Evolutionary conservation across 768 basidiomycete genomes (phyloP), one percentile per base, ranked within the genome.

Genomic region (Boletus vermiculosoides): DNA sequence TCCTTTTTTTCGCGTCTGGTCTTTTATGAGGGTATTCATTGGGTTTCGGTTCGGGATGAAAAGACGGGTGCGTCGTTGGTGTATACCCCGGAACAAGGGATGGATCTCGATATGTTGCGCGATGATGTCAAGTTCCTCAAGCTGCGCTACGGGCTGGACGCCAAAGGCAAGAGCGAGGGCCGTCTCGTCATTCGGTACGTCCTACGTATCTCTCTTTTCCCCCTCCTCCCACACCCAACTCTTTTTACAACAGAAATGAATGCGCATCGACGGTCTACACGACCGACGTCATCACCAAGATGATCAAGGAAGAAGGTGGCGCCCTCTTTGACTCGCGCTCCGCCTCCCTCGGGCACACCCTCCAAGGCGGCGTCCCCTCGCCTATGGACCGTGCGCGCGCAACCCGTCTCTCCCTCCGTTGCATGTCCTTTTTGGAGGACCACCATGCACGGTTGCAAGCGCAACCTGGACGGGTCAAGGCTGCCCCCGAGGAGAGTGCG

Each of bases 321-420:
- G 60, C 79, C 6, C 78, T 98, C 23, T 99, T 98, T 68, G 97
- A 99, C 74, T 86, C 97, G 20, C 88, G 97, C 47, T 90, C 86
- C 20, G 97, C 96, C n/a, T 90, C 93, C 1, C 84, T 99, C 20
- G 97, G 97, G 16, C 97, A 99, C 76, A 98, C 95, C 5, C 77
- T 99, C 3, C 97, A 99, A 67, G 97, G 97, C 9, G 94, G 94
- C 3, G 86, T 93, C 18, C 97, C 97, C 5, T 97, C 96, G 0
- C 97, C 97, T 0, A 81, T 92, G 64, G 97, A 98, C 75, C 91
- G 96, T 50, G 86, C 89, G 0, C 90, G 93, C 28, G 97, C 93
- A 4, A 87, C 90, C 8, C 88, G 97, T 33, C 82, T 98, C 44
- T 86, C 96, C 9, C 78, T 96, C 59, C 88, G 92, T 64, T 96